phyloP scores from a whole-genome alignment of 2,329 filamentous ascomycete species.

The Penicillium sp. region DNA sequence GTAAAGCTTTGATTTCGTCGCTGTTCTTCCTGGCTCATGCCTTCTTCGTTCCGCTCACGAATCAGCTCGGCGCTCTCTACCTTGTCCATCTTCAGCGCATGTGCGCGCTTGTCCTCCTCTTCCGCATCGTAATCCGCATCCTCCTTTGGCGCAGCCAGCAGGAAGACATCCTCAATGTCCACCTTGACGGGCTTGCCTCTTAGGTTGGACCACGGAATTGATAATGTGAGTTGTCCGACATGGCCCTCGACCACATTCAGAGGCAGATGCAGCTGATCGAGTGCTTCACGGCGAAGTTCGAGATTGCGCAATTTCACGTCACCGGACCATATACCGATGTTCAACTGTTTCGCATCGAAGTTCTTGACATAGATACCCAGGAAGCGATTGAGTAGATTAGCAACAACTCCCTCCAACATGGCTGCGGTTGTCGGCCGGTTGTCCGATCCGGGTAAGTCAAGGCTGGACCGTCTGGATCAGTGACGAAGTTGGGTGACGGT shows the following conservation, averaged over 20 bases:
- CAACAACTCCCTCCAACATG: slow-evolving; percentile 97
- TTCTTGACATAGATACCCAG: slow-evolving; percentile 99
- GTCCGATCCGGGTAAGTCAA: slow-evolving; percentile 57
- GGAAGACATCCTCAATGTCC: slow-evolving; percentile 92
- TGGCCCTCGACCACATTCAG: slow-evolving; percentile 96
- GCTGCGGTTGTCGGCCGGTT: slow-evolving; percentile 58
- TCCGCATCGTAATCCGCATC: slow-evolving; percentile 89
- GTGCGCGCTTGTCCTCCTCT: slow-evolving; percentile 79
- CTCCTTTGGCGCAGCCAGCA: slow-evolving; percentile 91
- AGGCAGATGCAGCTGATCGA: slow-evolving; percentile 93
- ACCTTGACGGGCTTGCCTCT: slow-evolving; percentile 90
- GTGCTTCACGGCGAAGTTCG: slow-evolving; percentile 85
- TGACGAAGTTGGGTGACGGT: slow-evolving; percentile 6
- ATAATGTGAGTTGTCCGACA: slow-evolving; percentile 81
- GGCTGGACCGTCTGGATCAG: slow-evolving; percentile 7
- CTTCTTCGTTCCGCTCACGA: slow-evolving; percentile 86
- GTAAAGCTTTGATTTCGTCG: slow-evolving; percentile 98
- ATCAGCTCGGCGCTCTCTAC: slow-evolving; percentile 92
- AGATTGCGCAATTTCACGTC: slow-evolving; percentile 94
- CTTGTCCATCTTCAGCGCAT: slow-evolving; percentile 98
- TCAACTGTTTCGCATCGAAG: slow-evolving; percentile 95
- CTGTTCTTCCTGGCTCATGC: slow-evolving; percentile 89
- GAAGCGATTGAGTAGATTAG: slow-evolving; percentile 96
- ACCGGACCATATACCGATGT: slow-evolving; percentile 97
- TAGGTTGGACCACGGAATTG: slow-evolving; percentile 96